Percentiles rank a stretch among this genome's conserved stretches.
Conservation (phyloP, 73 alveolate genomes). For the Durusdinium trenchii region DNA sequence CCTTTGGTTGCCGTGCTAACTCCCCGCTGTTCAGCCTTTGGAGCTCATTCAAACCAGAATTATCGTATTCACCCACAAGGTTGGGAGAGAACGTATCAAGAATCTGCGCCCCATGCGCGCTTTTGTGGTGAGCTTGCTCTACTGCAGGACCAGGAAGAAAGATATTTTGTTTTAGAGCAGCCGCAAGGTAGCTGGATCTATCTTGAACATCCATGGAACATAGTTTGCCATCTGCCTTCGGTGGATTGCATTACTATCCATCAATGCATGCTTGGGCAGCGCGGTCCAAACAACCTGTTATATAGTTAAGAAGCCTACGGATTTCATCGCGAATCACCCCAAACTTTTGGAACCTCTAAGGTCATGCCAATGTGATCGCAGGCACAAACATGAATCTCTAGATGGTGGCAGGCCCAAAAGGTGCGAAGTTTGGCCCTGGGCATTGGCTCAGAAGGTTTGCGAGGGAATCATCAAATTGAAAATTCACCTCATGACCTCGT, state of each 20-base stretch:
- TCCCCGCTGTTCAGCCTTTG: not conserved
- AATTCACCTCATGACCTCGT: not conserved
- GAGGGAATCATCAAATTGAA: not conserved
- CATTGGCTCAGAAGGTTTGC: not conserved
- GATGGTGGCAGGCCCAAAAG: too few relatives aligned
- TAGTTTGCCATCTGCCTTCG: not conserved
- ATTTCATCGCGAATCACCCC: not conserved
- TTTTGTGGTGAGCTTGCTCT: too few relatives aligned
- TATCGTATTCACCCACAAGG: not conserved
- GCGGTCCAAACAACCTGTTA: too few relatives aligned
- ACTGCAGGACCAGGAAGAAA: too few relatives aligned
- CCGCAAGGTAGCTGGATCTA: too few relatives aligned
- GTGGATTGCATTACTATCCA: not conserved
- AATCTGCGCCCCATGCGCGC: too few relatives aligned
- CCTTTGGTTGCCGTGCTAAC: not conserved
- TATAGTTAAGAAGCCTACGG: too few relatives aligned
- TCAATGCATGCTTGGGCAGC: too few relatives aligned
- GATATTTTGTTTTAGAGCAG: too few relatives aligned
- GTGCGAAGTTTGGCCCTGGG: constrained; percentile 49
- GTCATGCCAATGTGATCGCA: not conserved
- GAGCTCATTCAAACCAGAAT: not conserved
- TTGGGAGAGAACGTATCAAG: too few relatives aligned
- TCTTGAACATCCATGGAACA: too few relatives aligned
- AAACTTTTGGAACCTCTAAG: not conserved
- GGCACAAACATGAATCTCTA: not conserved